These are phyloP conservation scores for Arabis hirsuta DNA, from an alignment of 345 rosid genomes.

Conservation along the genomic window DNA sequence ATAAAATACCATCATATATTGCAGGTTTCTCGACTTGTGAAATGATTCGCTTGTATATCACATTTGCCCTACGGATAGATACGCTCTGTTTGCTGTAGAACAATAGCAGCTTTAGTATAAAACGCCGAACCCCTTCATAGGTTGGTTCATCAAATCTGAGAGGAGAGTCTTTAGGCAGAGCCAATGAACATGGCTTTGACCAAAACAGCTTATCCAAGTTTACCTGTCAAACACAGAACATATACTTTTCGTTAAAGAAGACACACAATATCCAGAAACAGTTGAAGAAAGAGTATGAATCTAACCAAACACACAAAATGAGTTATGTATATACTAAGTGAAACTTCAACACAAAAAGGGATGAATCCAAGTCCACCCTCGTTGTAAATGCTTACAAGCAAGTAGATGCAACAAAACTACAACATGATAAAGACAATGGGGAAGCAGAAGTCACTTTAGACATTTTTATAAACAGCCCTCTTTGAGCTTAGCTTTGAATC, in stretches of 20 bases:
- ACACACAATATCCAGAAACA: not conserved
- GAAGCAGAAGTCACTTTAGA: slow-evolving; percentile 5
- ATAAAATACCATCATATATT: slow-evolving; percentile 71
- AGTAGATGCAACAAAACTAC: not conserved
- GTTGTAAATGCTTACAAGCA: slow-evolving; percentile 4
- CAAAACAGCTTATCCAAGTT: slow-evolving; percentile 79
- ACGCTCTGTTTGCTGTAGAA: slow-evolving; percentile 93
- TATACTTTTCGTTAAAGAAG: not conserved
- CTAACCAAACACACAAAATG: slow-evolving; percentile 1
- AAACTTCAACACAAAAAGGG: not conserved
- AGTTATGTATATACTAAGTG: not conserved
- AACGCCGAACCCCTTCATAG: slow-evolving; percentile 61
- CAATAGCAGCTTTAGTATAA: slow-evolving; percentile 66
- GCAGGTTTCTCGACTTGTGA: slow-evolving; percentile 79
- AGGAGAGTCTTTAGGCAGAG: slow-evolving; percentile 72
- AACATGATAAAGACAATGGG: not conserved
- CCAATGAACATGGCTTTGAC: slow-evolving; percentile 88
- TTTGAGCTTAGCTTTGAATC: not conserved
- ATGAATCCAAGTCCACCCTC: slow-evolving; percentile 1
- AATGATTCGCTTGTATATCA: slow-evolving; percentile 63
- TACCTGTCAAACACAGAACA: slow-evolving; percentile 47
- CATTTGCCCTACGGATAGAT: slow-evolving; percentile 84
- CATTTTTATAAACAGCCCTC: not conserved
- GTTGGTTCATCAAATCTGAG: slow-evolving; percentile 77
- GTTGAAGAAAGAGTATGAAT: slow-evolving; percentile 11